Percentiles rank a stretch among this genome's conserved stretches.
Evolutionary conservation across 2,329 filamentous ascomycete genomes (phyloP).

Genomic region (Raffaelea albimanens): DNA sequence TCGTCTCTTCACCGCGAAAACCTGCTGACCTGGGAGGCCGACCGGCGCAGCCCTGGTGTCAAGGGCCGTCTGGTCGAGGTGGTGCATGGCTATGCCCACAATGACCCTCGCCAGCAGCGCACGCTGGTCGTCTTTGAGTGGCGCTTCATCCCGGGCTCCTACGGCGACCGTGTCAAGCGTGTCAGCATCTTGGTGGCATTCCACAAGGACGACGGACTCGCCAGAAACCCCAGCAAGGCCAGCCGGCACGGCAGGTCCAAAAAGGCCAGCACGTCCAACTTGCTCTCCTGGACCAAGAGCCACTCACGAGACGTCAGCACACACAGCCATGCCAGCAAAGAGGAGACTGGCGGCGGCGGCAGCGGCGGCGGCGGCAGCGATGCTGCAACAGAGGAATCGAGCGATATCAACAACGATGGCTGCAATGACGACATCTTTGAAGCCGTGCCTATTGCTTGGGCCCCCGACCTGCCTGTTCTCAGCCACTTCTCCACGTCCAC

Average conservation of each 20-base stretch:
- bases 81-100: background rate
- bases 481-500: background rate
- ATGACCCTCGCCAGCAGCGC: background rate
- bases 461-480: background rate
- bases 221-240: no score
- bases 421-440: background rate
- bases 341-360: no score
- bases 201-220: no score
- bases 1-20: background rate
- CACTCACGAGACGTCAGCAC: no score
- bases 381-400: no score
- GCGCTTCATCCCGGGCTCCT: background rate
- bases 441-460: background rate
- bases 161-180: background rate
- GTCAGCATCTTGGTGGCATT: background rate
- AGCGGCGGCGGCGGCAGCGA: no score
- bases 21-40: background rate
- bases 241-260: no score
- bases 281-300: no score
- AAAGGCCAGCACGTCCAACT: no score
- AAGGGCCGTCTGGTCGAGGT: constrained; percentile 1
- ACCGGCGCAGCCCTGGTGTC: background rate
- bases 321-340: no score
- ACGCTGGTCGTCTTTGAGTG: constrained; percentile 4
- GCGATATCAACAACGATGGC: no score